A percentile compares a stretch with the other conserved stretches of the same genome.
Conservation (phyloP, 2,329 filamentous ascomycete species). For the Fusarium tjaetaba region DNA sequence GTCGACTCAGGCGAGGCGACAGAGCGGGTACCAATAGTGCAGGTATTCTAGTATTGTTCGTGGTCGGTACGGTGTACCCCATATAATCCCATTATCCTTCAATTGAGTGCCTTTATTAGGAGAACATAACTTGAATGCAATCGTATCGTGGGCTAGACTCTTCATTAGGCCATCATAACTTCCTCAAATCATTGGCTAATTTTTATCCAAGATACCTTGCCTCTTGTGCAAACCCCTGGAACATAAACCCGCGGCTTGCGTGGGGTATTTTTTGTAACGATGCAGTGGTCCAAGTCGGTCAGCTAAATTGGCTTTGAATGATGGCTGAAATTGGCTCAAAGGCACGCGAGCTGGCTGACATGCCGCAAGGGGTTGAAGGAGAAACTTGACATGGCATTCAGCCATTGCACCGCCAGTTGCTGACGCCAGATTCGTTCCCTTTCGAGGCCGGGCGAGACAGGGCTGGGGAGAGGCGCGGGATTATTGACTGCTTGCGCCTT, state of each 20-base stretch:
- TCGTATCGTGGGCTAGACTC: neutral
- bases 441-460: constrained; percentile 24
- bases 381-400: constrained; percentile 9
- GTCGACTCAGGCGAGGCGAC: constrained; percentile 31
- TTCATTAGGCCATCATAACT: neutral
- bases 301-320: constrained; percentile 20
- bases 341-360: constrained; percentile 30
- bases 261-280: constrained; percentile 19
- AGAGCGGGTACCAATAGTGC: constrained; percentile 26
- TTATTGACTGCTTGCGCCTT: constrained; percentile 21
- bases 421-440: neutral
- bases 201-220: neutral
- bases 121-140: neutral
- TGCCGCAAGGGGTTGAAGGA: neutral
- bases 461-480: constrained; percentile 30
- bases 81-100: neutral
- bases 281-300: constrained; percentile 18
- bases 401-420: constrained; percentile 19
- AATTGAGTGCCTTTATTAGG: neutral
- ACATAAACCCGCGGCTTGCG: constrained; percentile 18
- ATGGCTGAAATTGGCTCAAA: constrained; percentile 30
- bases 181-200: neutral
- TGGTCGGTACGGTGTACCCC: neutral
- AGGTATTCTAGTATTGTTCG: neutral
- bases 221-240: neutral